Conservation (phyloP, 371 early-diverging fungal species). For the Quaeritorhiza haematococci region DNA sequence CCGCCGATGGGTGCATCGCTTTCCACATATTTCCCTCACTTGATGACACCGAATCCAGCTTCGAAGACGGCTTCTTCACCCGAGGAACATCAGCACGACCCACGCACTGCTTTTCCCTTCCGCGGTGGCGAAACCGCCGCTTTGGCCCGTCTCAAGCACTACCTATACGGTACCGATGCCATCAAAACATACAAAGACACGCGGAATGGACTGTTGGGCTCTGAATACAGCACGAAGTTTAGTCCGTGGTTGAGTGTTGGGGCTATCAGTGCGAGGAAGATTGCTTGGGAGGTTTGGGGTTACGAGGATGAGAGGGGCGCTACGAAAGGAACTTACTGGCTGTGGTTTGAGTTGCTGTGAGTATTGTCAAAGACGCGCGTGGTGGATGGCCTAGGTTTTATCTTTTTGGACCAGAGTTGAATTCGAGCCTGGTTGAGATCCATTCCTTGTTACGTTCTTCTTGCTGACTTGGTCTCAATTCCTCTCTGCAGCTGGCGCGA, state of each 20-base stretch:
- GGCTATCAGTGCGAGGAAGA: conserved; percentile 25
- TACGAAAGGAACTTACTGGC: conserved; percentile 24
- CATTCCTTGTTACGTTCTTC: background rate
- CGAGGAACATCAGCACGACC: no score
- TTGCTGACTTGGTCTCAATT: background rate
- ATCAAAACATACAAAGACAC: conserved; percentile 38
- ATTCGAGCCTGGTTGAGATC: no score
- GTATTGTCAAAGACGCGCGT: no score
- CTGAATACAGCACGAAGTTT: conserved; percentile 34
- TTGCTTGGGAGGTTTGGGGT: conserved; percentile 19
- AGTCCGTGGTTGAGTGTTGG: conserved; percentile 35
- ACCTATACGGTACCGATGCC: conserved; percentile 22
- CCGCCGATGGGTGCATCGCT: no score
- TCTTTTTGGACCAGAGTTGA: no score
- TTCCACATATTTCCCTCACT: no score
- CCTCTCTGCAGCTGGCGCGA: conserved; percentile 32
- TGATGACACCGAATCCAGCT: no score
- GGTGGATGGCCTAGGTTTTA: no score
- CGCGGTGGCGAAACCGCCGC: conserved; percentile 36
- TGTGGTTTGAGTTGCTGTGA: conserved; percentile 32
- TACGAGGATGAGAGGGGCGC: background rate
- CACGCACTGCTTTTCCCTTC: conserved; percentile 35
- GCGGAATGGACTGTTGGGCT: conserved; percentile 32
- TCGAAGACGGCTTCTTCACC: no score
- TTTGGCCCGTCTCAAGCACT: conserved; percentile 24